A percentile compares a stretch with the other conserved stretches of the same genome.
These are phyloP conservation scores for Penicillium paxilli DNA, from an alignment of 495 filamentous ascomycete genomes.

Conservation along the genomic window DNA sequence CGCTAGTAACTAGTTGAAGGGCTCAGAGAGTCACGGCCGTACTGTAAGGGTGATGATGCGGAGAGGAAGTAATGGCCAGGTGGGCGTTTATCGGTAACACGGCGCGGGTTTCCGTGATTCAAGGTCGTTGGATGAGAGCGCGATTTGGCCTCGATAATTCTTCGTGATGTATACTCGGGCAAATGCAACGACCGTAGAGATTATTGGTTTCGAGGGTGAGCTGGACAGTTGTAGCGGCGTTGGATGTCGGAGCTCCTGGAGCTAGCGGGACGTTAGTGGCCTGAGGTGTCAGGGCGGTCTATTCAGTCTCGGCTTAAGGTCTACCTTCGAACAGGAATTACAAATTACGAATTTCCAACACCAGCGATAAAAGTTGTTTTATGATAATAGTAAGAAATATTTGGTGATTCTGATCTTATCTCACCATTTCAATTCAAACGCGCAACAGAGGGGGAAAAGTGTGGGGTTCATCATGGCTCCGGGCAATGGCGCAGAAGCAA, in stretches of 20 bases:
- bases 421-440: background rate
- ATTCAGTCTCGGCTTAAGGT: background rate
- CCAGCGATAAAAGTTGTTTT: background rate
- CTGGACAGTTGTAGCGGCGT: conserved; percentile 12
- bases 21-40: background rate
- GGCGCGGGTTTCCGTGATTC: background rate
- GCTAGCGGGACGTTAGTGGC: conserved; percentile 21
- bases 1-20: background rate
- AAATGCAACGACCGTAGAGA: background rate
- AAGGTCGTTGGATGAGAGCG: background rate
- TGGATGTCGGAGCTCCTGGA: conserved; percentile 34
- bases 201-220: conserved; percentile 1
- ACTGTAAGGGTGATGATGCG: background rate
- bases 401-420: background rate
- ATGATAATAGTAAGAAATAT: background rate
- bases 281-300: conserved; percentile 28
- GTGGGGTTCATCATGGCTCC: background rate
- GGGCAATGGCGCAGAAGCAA: conserved; percentile 15
- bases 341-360: background rate
- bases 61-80: background rate
- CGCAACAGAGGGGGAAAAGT: background rate
- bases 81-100: background rate
- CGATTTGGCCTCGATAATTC: background rate
- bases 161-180: background rate
- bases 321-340: background rate